A percentile compares a stretch with the other conserved stretches of the same genome.
These are phyloP conservation scores for Martiniozyma asiatica DNA, from an alignment of 1,139 yeast genomes.

Conservation along the genomic window DNA sequence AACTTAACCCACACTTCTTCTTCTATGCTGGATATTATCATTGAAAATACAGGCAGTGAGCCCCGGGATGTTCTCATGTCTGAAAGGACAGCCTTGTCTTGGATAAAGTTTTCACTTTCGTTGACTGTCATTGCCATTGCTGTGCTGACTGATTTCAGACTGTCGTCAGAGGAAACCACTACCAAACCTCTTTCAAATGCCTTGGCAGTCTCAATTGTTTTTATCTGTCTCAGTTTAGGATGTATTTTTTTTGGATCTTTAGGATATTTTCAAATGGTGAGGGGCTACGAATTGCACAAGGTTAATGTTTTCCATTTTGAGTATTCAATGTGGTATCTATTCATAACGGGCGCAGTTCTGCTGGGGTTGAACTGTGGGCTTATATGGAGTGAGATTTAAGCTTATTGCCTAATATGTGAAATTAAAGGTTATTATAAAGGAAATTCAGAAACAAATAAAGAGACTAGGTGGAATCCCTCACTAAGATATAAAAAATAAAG, in stretches of 20 bases:
- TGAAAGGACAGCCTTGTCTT: slow-evolving; percentile 45
- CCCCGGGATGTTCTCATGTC: slow-evolving; percentile 54
- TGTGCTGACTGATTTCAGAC: slow-evolving; percentile 36
- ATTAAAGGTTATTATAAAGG: neutral
- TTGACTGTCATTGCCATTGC: slow-evolving; percentile 42
- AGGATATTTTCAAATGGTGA: slow-evolving; percentile 5
- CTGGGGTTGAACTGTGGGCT: slow-evolving; percentile 3
- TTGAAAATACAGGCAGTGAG: slow-evolving; percentile 38
- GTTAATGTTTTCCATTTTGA: slow-evolving; percentile 3
- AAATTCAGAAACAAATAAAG: neutral
- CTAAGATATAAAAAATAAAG: neutral
- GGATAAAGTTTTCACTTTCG: slow-evolving; percentile 39
- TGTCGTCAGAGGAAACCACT: slow-evolving; percentile 12
- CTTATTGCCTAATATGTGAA: too few relatives aligned
- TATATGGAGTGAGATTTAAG: neutral
- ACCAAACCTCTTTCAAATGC: neutral
- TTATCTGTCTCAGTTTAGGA: slow-evolving; percentile 2
- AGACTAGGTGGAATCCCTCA: neutral
- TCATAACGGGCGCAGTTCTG: slow-evolving; percentile 1
- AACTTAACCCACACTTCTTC: too few relatives aligned
- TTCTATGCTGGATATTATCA: too few relatives aligned
- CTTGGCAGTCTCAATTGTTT: slow-evolving; percentile 1
- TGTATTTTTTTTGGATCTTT: slow-evolving; percentile 4
- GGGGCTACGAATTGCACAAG: slow-evolving; percentile 3
- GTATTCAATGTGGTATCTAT: slow-evolving; percentile 2